phyloP scores from a whole-genome alignment of 2,329 filamentous ascomycete genomes.

The Hypomyces rosellus region DNA sequence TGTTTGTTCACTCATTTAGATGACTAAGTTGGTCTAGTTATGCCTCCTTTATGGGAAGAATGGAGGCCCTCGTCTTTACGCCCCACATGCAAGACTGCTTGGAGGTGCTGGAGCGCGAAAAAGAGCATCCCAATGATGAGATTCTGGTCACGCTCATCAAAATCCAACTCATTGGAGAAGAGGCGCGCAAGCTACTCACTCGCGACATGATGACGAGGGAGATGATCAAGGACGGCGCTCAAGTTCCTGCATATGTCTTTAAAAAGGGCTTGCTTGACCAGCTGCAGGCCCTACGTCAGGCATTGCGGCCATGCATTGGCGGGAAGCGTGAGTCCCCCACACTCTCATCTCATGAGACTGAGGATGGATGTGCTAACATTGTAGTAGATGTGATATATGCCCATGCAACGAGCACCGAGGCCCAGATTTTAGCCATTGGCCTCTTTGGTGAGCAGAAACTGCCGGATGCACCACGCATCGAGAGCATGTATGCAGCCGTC shows the following conservation, averaged over 20 bases:
- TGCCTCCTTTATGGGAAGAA: slow-evolving; percentile 36
- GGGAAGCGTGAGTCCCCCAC: slow-evolving; percentile 22
- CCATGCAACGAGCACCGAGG: slow-evolving; percentile 25
- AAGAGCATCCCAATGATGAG: slow-evolving; percentile 43
- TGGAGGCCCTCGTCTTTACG: slow-evolving; percentile 51
- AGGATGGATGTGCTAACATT: not conserved
- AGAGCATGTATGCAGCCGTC: slow-evolving; percentile 31
- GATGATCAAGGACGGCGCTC: slow-evolving; percentile 19
- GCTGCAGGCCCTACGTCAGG: slow-evolving; percentile 21
- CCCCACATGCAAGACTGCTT: slow-evolving; percentile 53
- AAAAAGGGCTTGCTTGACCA: slow-evolving; percentile 25
- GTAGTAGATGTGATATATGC: slow-evolving; percentile 24
- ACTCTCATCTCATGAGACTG: not conserved
- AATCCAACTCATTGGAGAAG: slow-evolving; percentile 36
- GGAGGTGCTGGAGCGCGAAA: slow-evolving; percentile 35
- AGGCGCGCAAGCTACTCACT: slow-evolving; percentile 27
- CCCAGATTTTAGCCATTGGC: slow-evolving; percentile 27
- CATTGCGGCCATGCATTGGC: slow-evolving; percentile 18
- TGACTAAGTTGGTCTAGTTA: slow-evolving; percentile 18
- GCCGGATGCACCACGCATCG: slow-evolving; percentile 26
- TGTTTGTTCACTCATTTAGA: not conserved
- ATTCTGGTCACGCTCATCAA: slow-evolving; percentile 34
- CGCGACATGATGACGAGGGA: slow-evolving; percentile 27
- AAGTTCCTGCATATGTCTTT: slow-evolving; percentile 27
- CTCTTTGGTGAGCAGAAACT: slow-evolving; percentile 25